Base-by-base conservation (phyloP, 257 asterid species). In the Solanum gandarillasii region DNA sequence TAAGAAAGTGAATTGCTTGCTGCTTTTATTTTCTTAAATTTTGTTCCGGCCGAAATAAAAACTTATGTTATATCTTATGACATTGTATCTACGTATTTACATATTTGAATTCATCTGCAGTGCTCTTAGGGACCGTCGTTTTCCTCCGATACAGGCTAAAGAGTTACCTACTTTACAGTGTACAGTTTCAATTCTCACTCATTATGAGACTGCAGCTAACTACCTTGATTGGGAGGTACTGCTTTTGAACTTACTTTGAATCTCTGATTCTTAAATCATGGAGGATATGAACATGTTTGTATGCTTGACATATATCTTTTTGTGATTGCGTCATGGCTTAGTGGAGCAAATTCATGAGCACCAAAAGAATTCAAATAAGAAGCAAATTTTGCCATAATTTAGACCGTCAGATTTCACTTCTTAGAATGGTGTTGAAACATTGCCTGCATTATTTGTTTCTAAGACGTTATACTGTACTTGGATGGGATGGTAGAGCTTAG, bases 191-290 rank as follows among this genome's bases (percentile, higher is more conserved):
- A 88, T 96, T 87, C 93, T 97, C 87, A 92, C 95, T 87, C 93
- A 97, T 90, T 97, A 96, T 87, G 99, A 97, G 93, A 90, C 87
- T 89, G 99, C 90, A 83, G 92, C 83, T 73, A 93, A 94, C 90
- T 94, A 95, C 92, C 98, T 96, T 88, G 99, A 97, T 88, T 97
- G 99, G 99, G 99, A 95, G 99, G 99, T 96, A 88, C 68, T 86
- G 46, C 62, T 82, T 87, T 88, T 3, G n/a, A 60, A 73, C 86
- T 67, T 60, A 67, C 86, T 67, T 60, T 43, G 74, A 55, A 85
- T 78, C 35, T 29, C 81, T 48, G 20, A 18, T 46, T 81, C 68
- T 46, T 81, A 29, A 29, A 9, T 52, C 85, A 81, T 5, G 9
- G 43, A 14, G 29, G 68, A 81, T 29, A 46, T 29, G 18, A 16